Base-by-base conservation (phyloP, 2,329 filamentous ascomycete species). In the Neonectria hederae region DNA sequence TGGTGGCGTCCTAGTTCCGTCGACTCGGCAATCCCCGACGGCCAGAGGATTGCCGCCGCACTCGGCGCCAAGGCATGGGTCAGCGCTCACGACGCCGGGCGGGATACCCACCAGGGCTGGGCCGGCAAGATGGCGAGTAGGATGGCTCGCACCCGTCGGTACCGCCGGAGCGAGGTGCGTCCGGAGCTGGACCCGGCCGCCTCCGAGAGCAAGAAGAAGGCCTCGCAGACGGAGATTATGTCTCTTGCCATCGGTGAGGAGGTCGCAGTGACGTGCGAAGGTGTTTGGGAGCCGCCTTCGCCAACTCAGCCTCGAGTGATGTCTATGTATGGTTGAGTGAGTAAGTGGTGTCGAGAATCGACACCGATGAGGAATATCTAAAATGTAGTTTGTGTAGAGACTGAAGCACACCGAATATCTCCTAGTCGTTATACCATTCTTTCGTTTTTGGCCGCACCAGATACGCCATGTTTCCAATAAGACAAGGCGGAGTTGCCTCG, bases 1-100 rank as follows among this genome's bases (percentile, higher is more conserved):
- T 89, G 87, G 85, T 89, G 86, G 76, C 75, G 90, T 2, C 88
- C 87, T 38, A 87, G 88, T 0, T 84, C 86, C 55, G 84, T 89
- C 55, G 85, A 84, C 24, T 80, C 82, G 2, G 88, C 88, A 1
- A 83, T 83, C 10, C 86, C 87, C 0, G 82, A 84, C 11, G 89
- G 89, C 0, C 74, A 84, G 26, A 83, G 87, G 61, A 86, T 89
- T 26, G 87, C 87, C 2, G 76, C 80, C 40, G 81, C 80, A 21
- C 76, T 89, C 1, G 82, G 82, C 13, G 86, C 87, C 4, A 81
- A 80, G 60, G 79, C 82, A 1, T 91, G 89, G 89, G 82, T 91
- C 21, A 83, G 84, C 59, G 84, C 87, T 0, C 88, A 89, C 66
- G 88, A 90, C 69, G 86, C 84, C 5, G 83, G 86, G 28, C 90